A percentile compares a stretch with the other conserved stretches of the same genome.
Conservation (phyloP, 306 rosid genomes). For the Cicer pinnatifidum region DNA sequence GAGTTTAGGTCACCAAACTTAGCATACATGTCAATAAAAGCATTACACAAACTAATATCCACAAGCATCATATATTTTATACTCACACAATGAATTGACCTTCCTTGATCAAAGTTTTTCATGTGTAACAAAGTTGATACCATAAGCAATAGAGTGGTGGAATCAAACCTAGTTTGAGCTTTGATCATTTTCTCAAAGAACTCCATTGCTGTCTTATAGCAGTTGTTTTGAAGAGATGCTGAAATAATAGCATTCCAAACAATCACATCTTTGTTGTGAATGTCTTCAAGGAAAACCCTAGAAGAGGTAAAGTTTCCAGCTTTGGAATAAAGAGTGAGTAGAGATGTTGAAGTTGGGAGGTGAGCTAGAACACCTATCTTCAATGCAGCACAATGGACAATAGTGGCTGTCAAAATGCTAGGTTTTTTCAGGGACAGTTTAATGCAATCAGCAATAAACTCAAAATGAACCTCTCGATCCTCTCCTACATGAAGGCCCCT, state of each 20-base stretch:
- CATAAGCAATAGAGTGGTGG: conserved; percentile 64
- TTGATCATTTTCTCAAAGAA: conserved; percentile 52
- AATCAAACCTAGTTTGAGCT: conserved; percentile 53
- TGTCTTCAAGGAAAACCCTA: conserved; percentile 52
- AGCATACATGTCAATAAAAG: conserved; percentile 60
- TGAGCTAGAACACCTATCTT: conserved; percentile 55
- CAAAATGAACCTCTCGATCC: conserved; percentile 33
- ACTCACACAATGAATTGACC: conserved; percentile 54
- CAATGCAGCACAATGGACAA: conserved; percentile 54
- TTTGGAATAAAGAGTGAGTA: conserved; percentile 55
- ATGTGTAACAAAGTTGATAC: conserved; percentile 47
- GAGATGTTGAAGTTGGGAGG: conserved; percentile 56
- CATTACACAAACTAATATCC: conserved; percentile 52
- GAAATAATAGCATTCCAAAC: conserved; percentile 65
- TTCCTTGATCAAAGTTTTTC: conserved; percentile 53
- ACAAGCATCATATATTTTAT: conserved; percentile 58
- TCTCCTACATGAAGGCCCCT: conserved; percentile 23
- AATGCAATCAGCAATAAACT: conserved; percentile 41
- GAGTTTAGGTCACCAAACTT: conserved; percentile 53
- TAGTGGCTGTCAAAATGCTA: conserved; percentile 34
- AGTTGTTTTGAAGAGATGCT: conserved; percentile 51
- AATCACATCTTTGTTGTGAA: conserved; percentile 52
- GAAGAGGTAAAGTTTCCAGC: conserved; percentile 53
- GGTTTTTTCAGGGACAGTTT: conserved; percentile 40
- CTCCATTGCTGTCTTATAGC: conserved; percentile 45